These are phyloP conservation scores for Rhodamnia rubescens DNA, from an alignment of 345 rosid species.

Conservation along the genomic window DNA sequence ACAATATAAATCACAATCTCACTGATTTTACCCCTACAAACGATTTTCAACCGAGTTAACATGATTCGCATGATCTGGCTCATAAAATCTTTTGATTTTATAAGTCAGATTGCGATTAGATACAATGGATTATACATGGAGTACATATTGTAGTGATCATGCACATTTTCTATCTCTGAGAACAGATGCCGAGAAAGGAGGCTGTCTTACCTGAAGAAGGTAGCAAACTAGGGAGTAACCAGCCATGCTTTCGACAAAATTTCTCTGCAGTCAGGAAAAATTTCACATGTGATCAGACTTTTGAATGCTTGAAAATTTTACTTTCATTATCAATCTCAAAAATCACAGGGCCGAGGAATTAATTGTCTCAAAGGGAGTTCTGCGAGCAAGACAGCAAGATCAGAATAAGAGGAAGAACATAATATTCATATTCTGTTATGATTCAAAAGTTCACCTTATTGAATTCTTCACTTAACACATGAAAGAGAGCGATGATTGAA, in stretches of 20 bases:
- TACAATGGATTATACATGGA: neutral
- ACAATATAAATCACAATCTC: neutral
- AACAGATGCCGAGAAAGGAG: neutral
- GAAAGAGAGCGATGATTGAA: neutral
- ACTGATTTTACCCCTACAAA: neutral
- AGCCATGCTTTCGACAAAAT: slow-evolving; percentile 99
- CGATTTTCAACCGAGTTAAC: neutral
- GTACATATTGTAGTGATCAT: neutral
- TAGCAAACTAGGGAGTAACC: slow-evolving; percentile 99
- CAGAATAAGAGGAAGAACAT: neutral
- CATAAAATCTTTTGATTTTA: neutral
- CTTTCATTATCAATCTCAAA: neutral
- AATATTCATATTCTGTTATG: neutral
- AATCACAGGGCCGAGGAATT: neutral
- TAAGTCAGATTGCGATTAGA: neutral
- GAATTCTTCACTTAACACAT: neutral
- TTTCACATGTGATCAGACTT: neutral
- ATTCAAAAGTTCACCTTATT: neutral
- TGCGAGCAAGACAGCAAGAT: neutral
- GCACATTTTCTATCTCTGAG: neutral
- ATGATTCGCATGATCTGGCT: neutral
- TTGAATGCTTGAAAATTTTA: neutral
- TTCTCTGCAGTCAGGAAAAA: slow-evolving; percentile 56
- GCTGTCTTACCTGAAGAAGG: slow-evolving; percentile 66
- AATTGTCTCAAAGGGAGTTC: neutral